These are phyloP conservation scores for Auriscalpium microsporum DNA, from an alignment of 768 basidiomycete genomes.

Conservation along the genomic window DNA sequence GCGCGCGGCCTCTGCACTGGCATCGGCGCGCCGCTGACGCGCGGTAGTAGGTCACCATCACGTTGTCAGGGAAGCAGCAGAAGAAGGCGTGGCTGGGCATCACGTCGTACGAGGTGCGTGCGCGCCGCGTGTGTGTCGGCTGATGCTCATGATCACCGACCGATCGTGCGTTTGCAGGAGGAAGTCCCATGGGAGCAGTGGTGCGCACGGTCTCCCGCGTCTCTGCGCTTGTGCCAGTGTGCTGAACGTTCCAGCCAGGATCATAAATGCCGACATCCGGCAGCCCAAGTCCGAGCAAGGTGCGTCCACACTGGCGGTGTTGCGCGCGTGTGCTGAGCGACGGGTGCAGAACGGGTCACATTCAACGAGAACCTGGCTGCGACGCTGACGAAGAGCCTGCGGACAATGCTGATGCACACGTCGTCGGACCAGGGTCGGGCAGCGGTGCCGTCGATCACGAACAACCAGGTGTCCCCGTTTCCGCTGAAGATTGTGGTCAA, in stretches of 20 bases:
- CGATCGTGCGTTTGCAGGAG: constrained; percentile 34
- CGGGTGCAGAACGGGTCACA: constrained; percentile 32
- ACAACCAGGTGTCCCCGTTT: constrained; percentile 66
- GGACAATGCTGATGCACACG: constrained; percentile 67
- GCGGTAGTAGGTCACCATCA: constrained; percentile 55
- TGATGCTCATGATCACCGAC: not conserved
- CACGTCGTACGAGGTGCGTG: constrained; percentile 31
- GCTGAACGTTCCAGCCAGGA: constrained; percentile 33
- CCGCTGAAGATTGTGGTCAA: constrained; percentile 63
- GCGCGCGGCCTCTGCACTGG: not conserved
- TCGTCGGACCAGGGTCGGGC: constrained; percentile 70
- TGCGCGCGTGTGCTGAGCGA: not conserved
- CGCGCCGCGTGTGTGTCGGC: not conserved
- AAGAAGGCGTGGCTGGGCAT: constrained; percentile 76
- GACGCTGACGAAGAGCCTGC: constrained; percentile 56
- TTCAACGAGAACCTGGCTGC: constrained; percentile 52
- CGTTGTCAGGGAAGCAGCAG: constrained; percentile 67
- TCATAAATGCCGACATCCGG: constrained; percentile 70
- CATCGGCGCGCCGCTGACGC: not conserved
- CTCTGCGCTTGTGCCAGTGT: not conserved
- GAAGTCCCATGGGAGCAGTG: constrained; percentile 87
- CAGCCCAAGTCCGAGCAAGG: constrained; percentile 64
- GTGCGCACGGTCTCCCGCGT: constrained; percentile 27
- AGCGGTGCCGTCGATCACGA: constrained; percentile 74
- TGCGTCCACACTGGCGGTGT: constrained; percentile 15